Base-by-base conservation (phyloP, 2,329 filamentous ascomycete species). In the Trichoderma citrinoviride region DNA sequence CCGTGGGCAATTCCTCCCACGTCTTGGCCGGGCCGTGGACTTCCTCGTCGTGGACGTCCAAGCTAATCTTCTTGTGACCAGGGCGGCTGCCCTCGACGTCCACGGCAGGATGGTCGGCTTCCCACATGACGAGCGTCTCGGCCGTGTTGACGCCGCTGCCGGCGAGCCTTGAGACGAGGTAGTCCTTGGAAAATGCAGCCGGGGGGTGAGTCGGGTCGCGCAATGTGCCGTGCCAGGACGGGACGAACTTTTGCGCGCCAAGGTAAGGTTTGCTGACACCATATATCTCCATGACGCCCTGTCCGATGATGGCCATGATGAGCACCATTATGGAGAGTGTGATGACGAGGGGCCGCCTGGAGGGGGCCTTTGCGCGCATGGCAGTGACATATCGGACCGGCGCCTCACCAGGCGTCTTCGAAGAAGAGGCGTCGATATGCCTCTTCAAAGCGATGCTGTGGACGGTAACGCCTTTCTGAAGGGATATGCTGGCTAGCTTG, bases 401-500 rank as follows among this genome's bases (percentile, higher is more conserved):
- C n/a, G 79, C 79, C 0, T 85, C 78, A 15, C 78, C 75, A 0
- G 72, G 75, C 63, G 76, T 78, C 47, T 75, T 67, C 7, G 76
- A 71, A 15, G 50, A 25, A 5, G 75, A 68, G 64, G 75, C 75
- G 69, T 80, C 77, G 56, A 78, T 66, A 46, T 78, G 71, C 66
- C 78, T 80, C 68, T 78, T 80, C 54, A 97, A 83, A 0, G 91
- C 88, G 67, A 97, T 87, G 44, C 87, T 90, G 76, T 96, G 91
- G 27, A 96, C 88, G 33, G 90, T 87, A 46, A 93, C 86, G 0
- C 88, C 91, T 74, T 93, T 93, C 66, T 87, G 89, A 70, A 96
- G 87, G 55, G 90, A 92, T 46, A 92, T 90, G 53, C 90, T 93
- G 33, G 91, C 93, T 3, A 97, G 85, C 71, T 91, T 91, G 70